Base-by-base conservation (phyloP, 2,329 filamentous ascomycete species). In the Hypoxylon rubiginosum region DNA sequence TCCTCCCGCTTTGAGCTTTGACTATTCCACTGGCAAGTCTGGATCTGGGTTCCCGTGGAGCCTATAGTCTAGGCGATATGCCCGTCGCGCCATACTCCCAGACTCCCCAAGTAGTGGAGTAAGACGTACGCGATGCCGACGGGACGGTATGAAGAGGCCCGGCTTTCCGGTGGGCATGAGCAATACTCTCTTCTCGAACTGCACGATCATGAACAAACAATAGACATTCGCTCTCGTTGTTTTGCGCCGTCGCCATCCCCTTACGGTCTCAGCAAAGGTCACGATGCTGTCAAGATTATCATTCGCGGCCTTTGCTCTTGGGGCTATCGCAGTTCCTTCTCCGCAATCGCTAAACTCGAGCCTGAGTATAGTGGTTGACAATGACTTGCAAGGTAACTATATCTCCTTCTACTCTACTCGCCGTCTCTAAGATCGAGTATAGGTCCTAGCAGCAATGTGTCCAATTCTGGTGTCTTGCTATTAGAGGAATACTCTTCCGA, bases 321-420 rank as follows among this genome's bases (percentile, higher is more conserved):
- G 68, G 24, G 58, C 36, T 46, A 17, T 52, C 34, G 67, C 64
- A 4, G 24, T 36, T 6, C 77, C 78, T 0, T 81, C 79, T 21
- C 78, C 79, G 15, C 69, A 72, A 56, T 71, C 71, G n/a, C 63
- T 82, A 5, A 72, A 76, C 34, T 78, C 79, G 1, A 78, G 78
- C 30, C 67, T 82, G 45, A 79, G 77, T 5, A 73, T 82, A 26
- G 62, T 82, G 26, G 74, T 79, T 48, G 76, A 80, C 64, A 83
- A 82, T 71, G 80, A 82, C 54, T 77, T 83, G 34, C 75, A 77
- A 73, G 81, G 80, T 79, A 67, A 41, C 69, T 54, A 15, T 5
- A 50, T 17, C 13, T 17, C 26, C 5, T 5, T 30, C 10, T 32
- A 8, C 7, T 13, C 11, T 41, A n/a, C 15, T 6, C 30, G 17